Conservation (phyloP, 108 stramenopile genomes). For the Nannochloropsis gaditana region DNA sequence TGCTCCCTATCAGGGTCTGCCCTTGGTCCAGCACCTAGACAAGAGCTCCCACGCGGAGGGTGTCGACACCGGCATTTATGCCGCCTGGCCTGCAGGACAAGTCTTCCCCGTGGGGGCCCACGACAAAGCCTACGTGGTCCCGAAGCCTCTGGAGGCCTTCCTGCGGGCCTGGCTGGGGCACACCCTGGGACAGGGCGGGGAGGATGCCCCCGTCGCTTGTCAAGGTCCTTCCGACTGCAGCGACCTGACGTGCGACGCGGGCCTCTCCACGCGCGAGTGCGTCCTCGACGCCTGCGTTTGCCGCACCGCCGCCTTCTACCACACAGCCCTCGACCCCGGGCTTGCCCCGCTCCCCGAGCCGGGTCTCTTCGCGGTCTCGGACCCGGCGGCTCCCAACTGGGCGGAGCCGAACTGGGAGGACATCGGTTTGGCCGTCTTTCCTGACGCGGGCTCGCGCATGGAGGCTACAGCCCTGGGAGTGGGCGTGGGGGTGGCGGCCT, state of each 20-base stretch:
- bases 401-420: slow-evolving; percentile 1
- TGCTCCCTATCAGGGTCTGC: background rate
- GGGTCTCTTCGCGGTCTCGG: background rate
- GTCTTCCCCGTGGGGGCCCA: background rate
- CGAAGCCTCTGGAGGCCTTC: background rate
- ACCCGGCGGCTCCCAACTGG: background rate
- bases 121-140: background rate
- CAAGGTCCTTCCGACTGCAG: background rate
- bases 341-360: background rate
- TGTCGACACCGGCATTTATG: background rate
- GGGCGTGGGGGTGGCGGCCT: background rate
- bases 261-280: slow-evolving; percentile 6
- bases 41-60: background rate
- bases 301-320: background rate
- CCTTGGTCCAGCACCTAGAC: background rate
- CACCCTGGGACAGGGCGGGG: background rate
- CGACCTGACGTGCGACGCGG: background rate
- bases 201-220: background rate
- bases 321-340: background rate
- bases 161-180: background rate
- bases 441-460: background rate
- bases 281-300: background rate
- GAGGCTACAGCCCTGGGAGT: background rate
- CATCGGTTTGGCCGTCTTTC: slow-evolving; percentile 2
- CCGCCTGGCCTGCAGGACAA: background rate